These are phyloP conservation scores for Gentiana dahurica DNA, from an alignment of 257 asterid genomes.

Conservation along the genomic window DNA sequence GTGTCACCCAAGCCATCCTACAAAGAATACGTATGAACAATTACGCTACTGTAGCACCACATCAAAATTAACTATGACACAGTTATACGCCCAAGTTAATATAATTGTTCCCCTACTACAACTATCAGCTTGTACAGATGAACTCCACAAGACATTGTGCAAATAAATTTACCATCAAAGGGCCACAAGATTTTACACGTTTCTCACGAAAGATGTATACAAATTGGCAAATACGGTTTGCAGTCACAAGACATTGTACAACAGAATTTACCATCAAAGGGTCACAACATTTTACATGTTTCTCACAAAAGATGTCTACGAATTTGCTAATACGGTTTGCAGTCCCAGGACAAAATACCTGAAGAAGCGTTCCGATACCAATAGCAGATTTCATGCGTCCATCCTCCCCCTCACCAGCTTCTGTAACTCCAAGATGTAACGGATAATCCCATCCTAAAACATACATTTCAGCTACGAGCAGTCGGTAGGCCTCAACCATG, in stretches of 20 bases:
- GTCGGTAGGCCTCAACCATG: conserved; percentile 97
- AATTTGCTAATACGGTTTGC: neutral
- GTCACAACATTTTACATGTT: neutral
- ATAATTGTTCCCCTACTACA: neutral
- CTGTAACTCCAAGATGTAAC: conserved; percentile 93
- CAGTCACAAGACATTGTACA: too few species aligned
- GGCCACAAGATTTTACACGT: too few species aligned
- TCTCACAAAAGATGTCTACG: neutral
- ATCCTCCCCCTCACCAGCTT: conserved; percentile 99
- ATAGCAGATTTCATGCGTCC: conserved; percentile 99
- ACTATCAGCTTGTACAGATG: neutral
- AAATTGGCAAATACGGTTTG: too few species aligned
- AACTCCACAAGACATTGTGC: too few species aligned
- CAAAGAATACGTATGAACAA: neutral
- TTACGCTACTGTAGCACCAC: neutral
- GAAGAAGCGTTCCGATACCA: conserved; percentile 96
- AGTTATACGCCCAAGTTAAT: neutral
- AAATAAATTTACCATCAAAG: too few species aligned
- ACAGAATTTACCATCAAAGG: neutral
- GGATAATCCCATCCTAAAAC: conserved; percentile 99
- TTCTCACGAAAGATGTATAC: too few species aligned
- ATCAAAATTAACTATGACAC: neutral
- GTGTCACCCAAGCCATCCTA: conserved; percentile 99
- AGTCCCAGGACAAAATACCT: conserved; percentile 31
- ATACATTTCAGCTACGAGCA: conserved; percentile 96